Percentiles rank a stretch among this genome's conserved stretches.
These are phyloP conservation scores for Macrophomina phaseolina DNA, from an alignment of 2,329 filamentous ascomycete genomes.

Conservation along the genomic window DNA sequence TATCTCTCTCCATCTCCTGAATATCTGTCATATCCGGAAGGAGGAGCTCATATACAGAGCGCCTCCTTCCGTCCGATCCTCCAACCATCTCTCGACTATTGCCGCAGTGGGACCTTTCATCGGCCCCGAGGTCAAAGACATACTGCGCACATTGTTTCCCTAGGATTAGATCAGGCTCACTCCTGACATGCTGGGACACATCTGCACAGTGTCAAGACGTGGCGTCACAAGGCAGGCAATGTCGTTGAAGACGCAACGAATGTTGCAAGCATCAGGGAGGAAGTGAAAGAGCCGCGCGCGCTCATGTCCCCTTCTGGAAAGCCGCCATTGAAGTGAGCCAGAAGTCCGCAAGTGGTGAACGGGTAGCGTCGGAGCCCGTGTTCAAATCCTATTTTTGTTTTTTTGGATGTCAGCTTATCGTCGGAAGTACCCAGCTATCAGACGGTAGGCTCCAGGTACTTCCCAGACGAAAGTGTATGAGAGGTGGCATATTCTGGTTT, in stretches of 20 bases:
- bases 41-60: neutral
- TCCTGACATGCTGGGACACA: neutral
- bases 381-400: neutral
- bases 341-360: neutral
- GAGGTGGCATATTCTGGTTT: constrained; percentile 23
- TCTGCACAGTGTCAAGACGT: neutral
- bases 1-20: constrained; percentile 13
- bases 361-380: neutral
- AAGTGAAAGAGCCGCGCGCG: neutral
- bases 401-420: constrained; percentile 14
- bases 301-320: neutral
- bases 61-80: constrained; percentile 7
- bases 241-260: neutral
- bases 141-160: neutral
- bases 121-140: neutral
- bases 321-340: neutral
- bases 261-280: neutral
- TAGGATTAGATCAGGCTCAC: constrained; percentile 1
- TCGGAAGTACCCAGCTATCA: constrained; percentile 23
- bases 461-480: constrained; percentile 10
- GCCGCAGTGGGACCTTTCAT: neutral
- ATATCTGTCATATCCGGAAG: neutral
- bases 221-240: neutral
- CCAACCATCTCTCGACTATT: neutral
- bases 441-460: neutral